Base-by-base conservation (phyloP, 139 green algal species). In the Coelastrella sp. region DNA sequence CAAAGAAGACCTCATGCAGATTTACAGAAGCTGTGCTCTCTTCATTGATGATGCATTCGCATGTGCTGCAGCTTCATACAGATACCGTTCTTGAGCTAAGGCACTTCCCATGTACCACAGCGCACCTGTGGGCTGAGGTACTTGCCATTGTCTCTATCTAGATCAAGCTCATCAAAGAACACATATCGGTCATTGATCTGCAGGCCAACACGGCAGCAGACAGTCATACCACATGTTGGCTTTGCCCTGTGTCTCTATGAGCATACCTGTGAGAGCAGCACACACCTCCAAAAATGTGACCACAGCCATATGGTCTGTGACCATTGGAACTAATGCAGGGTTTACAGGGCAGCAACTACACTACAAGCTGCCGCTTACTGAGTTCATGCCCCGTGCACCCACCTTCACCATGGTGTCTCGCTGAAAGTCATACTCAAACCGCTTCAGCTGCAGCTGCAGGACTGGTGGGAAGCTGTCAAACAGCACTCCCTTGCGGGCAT, bases 111-210 rank as follows among this genome's bases (percentile, higher is more conserved):
- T 49, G 6, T 70, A 70, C 11, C 35, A 61, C 76, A n/a, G 57
- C 80, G 10, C 84, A 83, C 85, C 80, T 89, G 60, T 27, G 90
- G 68, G 4, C 92, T 90, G 73, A 99, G 92, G 94, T 97, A 99
- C 91, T 94, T 95, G 92, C 92, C 59, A 89, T 95, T 91, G 0
- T 92, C 92, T 0, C 70, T 82, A 91, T 99, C 97, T 24, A 99
- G 93, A 90, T 99, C 97, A 82, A 99, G 95, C 78, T 96, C 92
- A 15, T 98, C 94, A 60, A 94, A 93, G 86, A 99, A 99, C 93
- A 99, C 97, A 91, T 99, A 99, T 35, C 96, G 96, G 90, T 99
- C 95, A 87, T 99, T 99, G 91, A 99, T 97, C 97, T 98, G 96
- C 57, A 79, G 49, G 57, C 66, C 60, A 35, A 35, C 57, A n/a